Base-by-base conservation (phyloP, 352 stramenopile species). In the Aphanomyces invadans region DNA sequence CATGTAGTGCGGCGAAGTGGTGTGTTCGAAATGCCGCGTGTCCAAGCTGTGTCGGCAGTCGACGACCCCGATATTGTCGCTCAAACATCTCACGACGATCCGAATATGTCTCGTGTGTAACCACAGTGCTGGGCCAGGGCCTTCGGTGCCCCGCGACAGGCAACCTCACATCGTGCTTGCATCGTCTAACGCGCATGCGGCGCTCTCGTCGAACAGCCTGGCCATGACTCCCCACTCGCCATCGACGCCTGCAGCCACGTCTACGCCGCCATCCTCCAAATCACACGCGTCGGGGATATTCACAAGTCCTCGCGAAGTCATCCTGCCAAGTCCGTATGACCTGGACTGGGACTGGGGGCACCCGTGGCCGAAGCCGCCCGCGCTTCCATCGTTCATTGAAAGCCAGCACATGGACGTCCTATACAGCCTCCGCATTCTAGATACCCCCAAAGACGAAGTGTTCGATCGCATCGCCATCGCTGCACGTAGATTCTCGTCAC, bases 381-480 rank as follows among this genome's bases (percentile, higher is more conserved):
- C 87, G 17, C 72, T 90, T 28, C 60, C 82, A 2, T 76, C 72
- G 12, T 62, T 62, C 19, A 74, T 90, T 48, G 85, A 93, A 76
- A 53, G 51, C 25, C 74, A 75, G 31, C 76, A 81, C 23, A 74
- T 90, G 19, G 71, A 75, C 11, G 72, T 78, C 10, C 74, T 91
- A 2, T 61, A 77, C 36, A 70, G 73, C 7, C 71, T 93, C 0
- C 56, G 78, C 25, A 74, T 93, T 15, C 68, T 93, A 29, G 80
- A 90, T 69, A 81, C 79, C 3, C 42, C 70, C 1, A 71, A 76
- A 0, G 85, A 93, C 33, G 86, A 86, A 51, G 65, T 73, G 15
- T 93, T 87, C 61, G 82, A 90, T 73, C 91, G 91, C 65, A 92
- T 94, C 62, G 91, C 83, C 57, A 80, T 90, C 70, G 65, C 90